Base-by-base conservation (phyloP, 2,329 filamentous ascomycete species). In the Fusarium protoensiforme region DNA sequence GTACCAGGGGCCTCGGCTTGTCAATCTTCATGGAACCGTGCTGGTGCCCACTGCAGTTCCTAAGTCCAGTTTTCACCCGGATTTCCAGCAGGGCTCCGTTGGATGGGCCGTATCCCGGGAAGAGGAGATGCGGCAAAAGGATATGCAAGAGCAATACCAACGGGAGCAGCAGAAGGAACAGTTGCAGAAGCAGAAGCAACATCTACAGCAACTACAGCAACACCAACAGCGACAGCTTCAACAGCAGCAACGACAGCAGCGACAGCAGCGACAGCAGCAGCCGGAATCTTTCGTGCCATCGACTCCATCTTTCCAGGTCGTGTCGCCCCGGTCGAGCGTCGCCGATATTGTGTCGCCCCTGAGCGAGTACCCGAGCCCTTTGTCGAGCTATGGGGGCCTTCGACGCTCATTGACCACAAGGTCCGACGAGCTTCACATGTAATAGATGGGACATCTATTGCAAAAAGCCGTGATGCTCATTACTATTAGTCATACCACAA, bases 1-100 rank as follows among this genome's bases (percentile, higher is more conserved):
- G 87, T 85, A 88, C 72, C 85, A 86, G 69, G 87, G 87, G 1
- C 63, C 78, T 39, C 77, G 78, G 5, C 68, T 79, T 8, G 76
- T 77, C 57, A 77, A 77, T 31, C 64, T 77, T 8, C 58, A 71
- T 10, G 77, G 77, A 31, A 71, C 69, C 29, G 61, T 73, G 20
- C 46, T 78, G 20, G 64, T 73, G 20, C 71, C 74, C 24, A 68
- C 72, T 27, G 53, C 69, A 27, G 65, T 73, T 43, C 63, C 74
- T 13, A 61, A 61, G 9, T 68, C 68, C 20, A 69, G 48, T 46
- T 62, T 61, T 18, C 67, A 73, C 29, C 64, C 67, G 4, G 61
- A 67, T 43, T 36, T 60, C 13, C 70, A 70, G 13, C 61, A 65
- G 22, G 72, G 72, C 29, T 68, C 71, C 14, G 67, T 66, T 13